Evolutionary conservation across 1,284 basidiomycete genomes (phyloP), one percentile per base, ranked within the genome.

Genomic region (Dichomitus squalens): DNA sequence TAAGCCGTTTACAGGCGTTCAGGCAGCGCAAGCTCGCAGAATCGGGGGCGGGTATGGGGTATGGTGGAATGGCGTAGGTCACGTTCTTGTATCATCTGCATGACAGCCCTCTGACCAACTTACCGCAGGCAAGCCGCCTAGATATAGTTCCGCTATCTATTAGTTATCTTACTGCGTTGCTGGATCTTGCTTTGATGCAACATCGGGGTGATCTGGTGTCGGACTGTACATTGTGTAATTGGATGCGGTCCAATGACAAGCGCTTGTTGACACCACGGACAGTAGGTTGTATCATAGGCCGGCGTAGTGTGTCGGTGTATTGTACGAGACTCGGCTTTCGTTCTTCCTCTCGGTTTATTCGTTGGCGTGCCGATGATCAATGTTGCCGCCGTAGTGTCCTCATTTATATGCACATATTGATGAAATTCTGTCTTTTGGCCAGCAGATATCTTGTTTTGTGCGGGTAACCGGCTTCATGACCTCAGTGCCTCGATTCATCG

Each of bases 1-100:
- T 43, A 49, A 35, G 20, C 44, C 53, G 40, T 40, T 20, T n/a
- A 23, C 62, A 91, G 89, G 80, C 83, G 57, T 93, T 92, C 82
- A 79, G 90, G 65, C 80, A 85, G 74, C 81, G 85, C 66, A 87
- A 85, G 73, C 79, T 90, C 66, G 86, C 85, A 23, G 90, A 92
- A 73, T 74, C 76, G 56, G 86, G 83, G 48, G 78, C 77, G 27
- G 66, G 67, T 36, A 81, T 85, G 76, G 85, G 83, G 31, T 90
- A 88, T 66, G 83, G 84, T 61, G 84, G 82, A 59, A 80, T 81
- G 80, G 76, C 76, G 77, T 82, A 70, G 74, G 77, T 74, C 16
- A 33, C 27, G n/a, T 5, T 11, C 14, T 41, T 16, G 34, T 34
- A 20, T 1, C 36, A 1, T 20, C 14, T 33, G 6, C 21, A 31